Evolutionary conservation across 345 rosid species (phyloP).

Genomic region (Boechera retrofracta): DNA sequence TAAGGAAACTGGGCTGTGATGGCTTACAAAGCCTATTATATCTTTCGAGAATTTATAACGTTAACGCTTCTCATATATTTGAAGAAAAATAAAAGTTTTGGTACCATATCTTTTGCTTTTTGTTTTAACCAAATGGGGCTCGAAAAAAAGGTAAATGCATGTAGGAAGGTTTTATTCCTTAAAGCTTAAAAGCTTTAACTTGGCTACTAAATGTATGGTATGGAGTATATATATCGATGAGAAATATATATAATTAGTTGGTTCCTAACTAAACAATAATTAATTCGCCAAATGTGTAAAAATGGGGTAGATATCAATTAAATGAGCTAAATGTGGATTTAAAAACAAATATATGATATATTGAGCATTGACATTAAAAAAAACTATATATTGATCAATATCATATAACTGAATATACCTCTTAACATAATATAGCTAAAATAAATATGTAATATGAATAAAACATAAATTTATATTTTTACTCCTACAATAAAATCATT

Average conservation of each 20-base stretch:
- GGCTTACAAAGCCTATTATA: background rate
- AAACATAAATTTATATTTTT: too few relatives aligned
- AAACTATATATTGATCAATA: too few relatives aligned
- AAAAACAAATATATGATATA: too few relatives aligned
- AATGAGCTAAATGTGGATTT: too few relatives aligned
- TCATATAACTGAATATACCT: too few relatives aligned
- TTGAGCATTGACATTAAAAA: too few relatives aligned
- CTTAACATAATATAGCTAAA: too few relatives aligned
- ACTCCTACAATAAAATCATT: too few relatives aligned
- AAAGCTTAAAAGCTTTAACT: constrained; percentile 31
- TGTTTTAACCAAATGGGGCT: constrained; percentile 2
- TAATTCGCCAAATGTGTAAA: too few relatives aligned
- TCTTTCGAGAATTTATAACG: background rate
- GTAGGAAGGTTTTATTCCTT: background rate
- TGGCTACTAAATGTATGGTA: background rate
- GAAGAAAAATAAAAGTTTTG: background rate
- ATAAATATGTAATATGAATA: too few relatives aligned
- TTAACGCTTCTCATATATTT: background rate
- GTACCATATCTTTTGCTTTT: constrained; percentile 24
- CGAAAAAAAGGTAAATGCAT: background rate
- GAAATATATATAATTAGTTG: background rate
- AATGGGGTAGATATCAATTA: too few relatives aligned
- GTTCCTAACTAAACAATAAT: background rate
- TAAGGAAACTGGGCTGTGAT: background rate
- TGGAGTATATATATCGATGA: background rate